A percentile compares a stretch with the other conserved stretches of the same genome.
Evolutionary conservation across 345 rosid genomes (phyloP).

Genomic region (Hibiscus mutabilis): DNA sequence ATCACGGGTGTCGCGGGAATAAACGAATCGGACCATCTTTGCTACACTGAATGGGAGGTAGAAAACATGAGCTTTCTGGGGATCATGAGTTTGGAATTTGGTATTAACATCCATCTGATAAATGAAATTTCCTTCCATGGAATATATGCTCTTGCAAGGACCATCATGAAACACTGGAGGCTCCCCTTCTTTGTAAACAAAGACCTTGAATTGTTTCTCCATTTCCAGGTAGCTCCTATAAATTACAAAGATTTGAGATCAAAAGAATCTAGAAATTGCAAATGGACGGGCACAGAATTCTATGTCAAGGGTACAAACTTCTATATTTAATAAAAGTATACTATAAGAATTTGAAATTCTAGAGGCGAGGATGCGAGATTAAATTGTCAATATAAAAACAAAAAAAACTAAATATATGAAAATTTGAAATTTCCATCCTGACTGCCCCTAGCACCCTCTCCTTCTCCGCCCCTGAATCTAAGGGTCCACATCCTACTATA

Average conservation of each 20-base stretch:
- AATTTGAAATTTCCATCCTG: no score
- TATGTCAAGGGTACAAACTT: no score
- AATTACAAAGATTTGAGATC: neutral
- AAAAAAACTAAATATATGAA: no score
- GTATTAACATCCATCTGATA: neutral
- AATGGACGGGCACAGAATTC: no score
- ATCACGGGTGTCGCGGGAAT: neutral
- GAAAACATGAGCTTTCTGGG: neutral
- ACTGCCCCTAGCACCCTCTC: no score
- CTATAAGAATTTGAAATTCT: no score
- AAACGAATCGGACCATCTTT: conserved; percentile 1
- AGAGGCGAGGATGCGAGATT: no score
- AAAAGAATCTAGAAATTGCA: neutral
- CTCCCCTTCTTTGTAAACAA: conserved; percentile 24
- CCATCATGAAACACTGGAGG: conserved; percentile 2
- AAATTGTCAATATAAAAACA: no score
- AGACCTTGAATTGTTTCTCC: conserved; percentile 76
- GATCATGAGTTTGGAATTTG: neutral
- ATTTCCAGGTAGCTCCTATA: conserved; percentile 53
- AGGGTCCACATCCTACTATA: no score
- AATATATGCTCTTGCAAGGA: conserved; percentile 25
- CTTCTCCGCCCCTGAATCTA: no score
- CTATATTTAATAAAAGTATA: no score
- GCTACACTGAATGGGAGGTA: neutral
- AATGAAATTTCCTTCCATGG: conserved; percentile 65